Evolutionary conservation across 2,329 filamentous ascomycete species (phyloP).

Genomic region (Alternaria longipes): DNA sequence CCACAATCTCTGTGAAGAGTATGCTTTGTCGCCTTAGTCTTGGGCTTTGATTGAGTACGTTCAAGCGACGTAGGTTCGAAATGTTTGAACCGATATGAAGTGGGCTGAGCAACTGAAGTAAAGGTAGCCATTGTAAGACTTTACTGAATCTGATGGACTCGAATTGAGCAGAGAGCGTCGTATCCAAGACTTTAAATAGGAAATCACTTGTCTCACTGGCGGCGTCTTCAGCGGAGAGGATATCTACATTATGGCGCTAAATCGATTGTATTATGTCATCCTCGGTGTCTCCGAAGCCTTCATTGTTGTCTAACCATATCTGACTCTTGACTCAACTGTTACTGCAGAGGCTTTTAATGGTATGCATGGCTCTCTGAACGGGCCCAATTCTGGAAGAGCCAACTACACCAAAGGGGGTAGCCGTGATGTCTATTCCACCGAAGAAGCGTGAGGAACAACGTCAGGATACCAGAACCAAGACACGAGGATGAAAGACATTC

Average conservation of each 20-base stretch:
- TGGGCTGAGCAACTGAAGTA: conserved; percentile 5
- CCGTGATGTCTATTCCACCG: too few relatives aligned
- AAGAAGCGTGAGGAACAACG: too few relatives aligned
- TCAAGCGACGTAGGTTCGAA: background rate
- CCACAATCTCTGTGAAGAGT: background rate
- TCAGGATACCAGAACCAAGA: too few relatives aligned
- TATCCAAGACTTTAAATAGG: conserved; percentile 9
- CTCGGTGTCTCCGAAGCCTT: background rate
- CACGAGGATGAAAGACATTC: too few relatives aligned
- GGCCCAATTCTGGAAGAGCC: background rate
- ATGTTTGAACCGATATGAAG: background rate
- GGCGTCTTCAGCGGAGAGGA: conserved; percentile 2
- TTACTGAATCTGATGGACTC: conserved; percentile 8
- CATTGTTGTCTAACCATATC: background rate
- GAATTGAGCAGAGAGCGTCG: background rate
- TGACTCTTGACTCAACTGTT: background rate
- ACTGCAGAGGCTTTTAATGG: conserved; percentile 1
- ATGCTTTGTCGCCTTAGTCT: background rate
- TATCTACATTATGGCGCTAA: conserved; percentile 5
- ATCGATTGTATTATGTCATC: conserved; percentile 2
- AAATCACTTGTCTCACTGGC: background rate
- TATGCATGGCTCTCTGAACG: conserved; percentile 6
- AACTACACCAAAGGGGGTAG: too few relatives aligned
- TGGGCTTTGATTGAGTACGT: conserved; percentile 2
- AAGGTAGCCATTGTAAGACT: conserved; percentile 8